phyloP scores from a whole-genome alignment of 441 rosid genomes.

The Biscutella laevigata region DNA sequence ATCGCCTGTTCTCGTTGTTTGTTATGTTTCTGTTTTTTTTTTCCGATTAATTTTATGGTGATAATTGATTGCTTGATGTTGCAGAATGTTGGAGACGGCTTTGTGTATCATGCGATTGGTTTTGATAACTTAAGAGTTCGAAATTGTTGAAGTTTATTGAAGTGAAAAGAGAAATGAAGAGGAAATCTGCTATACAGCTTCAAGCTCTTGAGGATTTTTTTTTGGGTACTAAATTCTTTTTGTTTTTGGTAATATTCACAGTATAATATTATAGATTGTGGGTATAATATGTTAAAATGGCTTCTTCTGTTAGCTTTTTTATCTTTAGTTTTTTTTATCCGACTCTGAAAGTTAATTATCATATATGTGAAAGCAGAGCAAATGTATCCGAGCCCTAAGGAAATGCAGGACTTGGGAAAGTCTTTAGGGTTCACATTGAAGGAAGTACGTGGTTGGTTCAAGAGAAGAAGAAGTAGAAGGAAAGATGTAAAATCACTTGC shows the following conservation, averaged over 20 bases:
- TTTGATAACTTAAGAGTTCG: background rate
- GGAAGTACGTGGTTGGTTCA: conserved; percentile 80
- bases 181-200: conserved; percentile 62
- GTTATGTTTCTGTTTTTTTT: background rate
- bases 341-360: background rate
- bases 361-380: conserved; percentile 38
- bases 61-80: conserved; percentile 8
- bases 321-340: background rate
- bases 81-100: conserved; percentile 25
- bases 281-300: background rate
- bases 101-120: conserved; percentile 18
- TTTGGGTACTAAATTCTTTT: conserved; percentile 32
- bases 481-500: conserved; percentile 24
- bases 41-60: background rate
- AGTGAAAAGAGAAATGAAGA: conserved; percentile 52
- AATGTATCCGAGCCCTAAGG: conserved; percentile 44
- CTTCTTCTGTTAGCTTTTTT: background rate
- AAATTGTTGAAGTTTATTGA: background rate
- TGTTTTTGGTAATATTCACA: background rate
- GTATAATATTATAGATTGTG: background rate
- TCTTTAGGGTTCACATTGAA: conserved; percentile 52
- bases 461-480: conserved; percentile 50
- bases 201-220: conserved; percentile 58
- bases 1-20: conserved; percentile 6
- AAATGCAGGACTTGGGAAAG: conserved; percentile 46